phyloP scores from a whole-genome alignment of 2,329 filamentous ascomycete species.

The Neospermospora avenae region DNA sequence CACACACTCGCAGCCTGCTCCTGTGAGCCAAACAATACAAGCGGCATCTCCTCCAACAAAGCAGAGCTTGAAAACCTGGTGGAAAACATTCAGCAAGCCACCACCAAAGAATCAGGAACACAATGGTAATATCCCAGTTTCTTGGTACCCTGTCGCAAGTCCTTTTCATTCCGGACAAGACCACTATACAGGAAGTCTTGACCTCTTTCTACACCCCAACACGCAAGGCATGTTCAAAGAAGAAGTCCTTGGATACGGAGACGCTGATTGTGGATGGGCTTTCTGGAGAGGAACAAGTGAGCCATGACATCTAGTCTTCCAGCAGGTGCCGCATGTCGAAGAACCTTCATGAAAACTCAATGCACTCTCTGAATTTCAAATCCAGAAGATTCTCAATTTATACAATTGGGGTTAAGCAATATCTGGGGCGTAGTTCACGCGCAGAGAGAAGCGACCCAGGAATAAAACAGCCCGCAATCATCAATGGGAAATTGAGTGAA shows the following conservation, averaged over 20 bases:
- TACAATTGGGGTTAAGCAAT: neutral
- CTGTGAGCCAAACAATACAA: slow-evolving; percentile 21
- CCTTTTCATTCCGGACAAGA: slow-evolving; percentile 4
- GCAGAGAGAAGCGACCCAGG: neutral
- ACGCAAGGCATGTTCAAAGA: slow-evolving; percentile 9
- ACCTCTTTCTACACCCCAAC: neutral
- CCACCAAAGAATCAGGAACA: slow-evolving; percentile 53
- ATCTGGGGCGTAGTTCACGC: slow-evolving; percentile 2
- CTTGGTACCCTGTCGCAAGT: slow-evolving; percentile 7
- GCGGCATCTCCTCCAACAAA: slow-evolving; percentile 73
- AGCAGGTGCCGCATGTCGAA: neutral
- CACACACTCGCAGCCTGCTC: slow-evolving; percentile 30
- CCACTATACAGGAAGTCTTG: slow-evolving; percentile 8
- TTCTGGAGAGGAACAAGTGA: slow-evolving; percentile 7
- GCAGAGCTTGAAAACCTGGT: slow-evolving; percentile 91
- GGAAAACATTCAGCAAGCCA: slow-evolving; percentile 84
- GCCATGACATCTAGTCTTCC: slow-evolving; percentile 4
- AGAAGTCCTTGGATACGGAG: slow-evolving; percentile 4
- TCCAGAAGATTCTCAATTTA: neutral
- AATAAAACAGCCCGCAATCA: neutral
- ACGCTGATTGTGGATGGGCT: slow-evolving; percentile 5
- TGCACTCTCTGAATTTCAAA: neutral
- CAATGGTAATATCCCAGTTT: slow-evolving; percentile 43
- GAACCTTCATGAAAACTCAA: neutral
- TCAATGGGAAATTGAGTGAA: neutral